Evolutionary conservation across 2,329 filamentous ascomycete genomes (phyloP).

Genomic region (Aspergillus intermedius): DNA sequence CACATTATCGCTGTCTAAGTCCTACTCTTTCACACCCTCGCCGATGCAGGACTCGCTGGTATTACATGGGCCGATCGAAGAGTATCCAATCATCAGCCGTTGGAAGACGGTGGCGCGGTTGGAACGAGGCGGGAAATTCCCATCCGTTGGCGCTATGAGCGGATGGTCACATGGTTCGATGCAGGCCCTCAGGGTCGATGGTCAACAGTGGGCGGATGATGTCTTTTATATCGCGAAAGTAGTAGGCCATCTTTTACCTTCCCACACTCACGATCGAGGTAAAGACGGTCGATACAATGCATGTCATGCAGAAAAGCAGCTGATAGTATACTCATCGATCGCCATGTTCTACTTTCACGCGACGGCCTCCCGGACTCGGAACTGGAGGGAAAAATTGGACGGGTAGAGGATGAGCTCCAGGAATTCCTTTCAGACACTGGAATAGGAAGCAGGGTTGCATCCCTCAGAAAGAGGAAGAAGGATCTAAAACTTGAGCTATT

Average conservation of each 20-base stretch:
- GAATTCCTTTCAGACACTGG: not conserved
- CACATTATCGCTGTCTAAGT: no score
- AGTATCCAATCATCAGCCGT: no score
- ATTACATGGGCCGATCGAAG: no score
- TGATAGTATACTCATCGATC: slow-evolving; percentile 11
- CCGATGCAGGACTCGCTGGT: no score
- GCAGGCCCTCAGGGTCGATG: no score
- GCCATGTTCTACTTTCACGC: slow-evolving; percentile 8
- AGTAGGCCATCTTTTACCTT: slow-evolving; percentile 1
- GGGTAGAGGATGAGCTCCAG: not conserved
- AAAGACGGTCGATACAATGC: slow-evolving; percentile 3
- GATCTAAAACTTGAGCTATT: not conserved
- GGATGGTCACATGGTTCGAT: no score
- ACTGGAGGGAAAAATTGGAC: not conserved
- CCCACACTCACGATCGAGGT: not conserved
- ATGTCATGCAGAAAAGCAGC: slow-evolving; percentile 10
- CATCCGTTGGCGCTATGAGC: no score
- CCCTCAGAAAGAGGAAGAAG: not conserved
- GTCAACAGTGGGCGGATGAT: not conserved
- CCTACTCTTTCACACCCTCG: no score
- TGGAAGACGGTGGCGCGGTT: no score
- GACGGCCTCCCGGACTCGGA: slow-evolving; percentile 1
- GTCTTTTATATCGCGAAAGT: not conserved
- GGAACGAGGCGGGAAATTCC: no score
- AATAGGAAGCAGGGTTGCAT: not conserved